phyloP scores from a whole-genome alignment of 1,139 yeast genomes.

The Diutina catenulata region DNA sequence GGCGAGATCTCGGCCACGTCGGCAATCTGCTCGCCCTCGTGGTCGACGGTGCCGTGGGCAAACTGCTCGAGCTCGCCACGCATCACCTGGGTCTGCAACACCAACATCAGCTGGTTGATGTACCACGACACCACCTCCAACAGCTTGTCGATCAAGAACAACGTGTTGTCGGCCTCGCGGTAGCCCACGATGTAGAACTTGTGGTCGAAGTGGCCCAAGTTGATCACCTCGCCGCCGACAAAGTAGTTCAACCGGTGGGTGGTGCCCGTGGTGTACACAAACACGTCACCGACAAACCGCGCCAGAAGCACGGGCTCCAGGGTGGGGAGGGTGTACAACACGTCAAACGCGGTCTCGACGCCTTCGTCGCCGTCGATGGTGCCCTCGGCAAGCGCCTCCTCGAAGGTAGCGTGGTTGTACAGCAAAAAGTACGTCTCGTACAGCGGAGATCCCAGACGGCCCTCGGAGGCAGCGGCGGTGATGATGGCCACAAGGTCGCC shows the following conservation, averaged over 20 bases:
- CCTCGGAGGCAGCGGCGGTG: conserved; percentile 30
- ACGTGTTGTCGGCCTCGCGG: conserved; percentile 77
- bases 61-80: conserved; percentile 72
- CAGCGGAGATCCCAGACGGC: conserved; percentile 11
- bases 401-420: conserved; percentile 57
- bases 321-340: conserved; percentile 61
- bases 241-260: conserved; percentile 85
- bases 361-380: conserved; percentile 73
- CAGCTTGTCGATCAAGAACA: conserved; percentile 85
- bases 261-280: conserved; percentile 69
- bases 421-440: conserved; percentile 75
- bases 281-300: conserved; percentile 95
- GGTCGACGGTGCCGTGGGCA: conserved; percentile 20
- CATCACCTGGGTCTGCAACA: conserved; percentile 88
- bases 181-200: conserved; percentile 83
- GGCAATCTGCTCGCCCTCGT: conserved; percentile 29
- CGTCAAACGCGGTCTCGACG: conserved; percentile 76
- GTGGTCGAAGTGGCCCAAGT: conserved; percentile 87
- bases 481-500: conserved; percentile 80
- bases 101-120: conserved; percentile 75
- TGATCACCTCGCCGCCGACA: conserved; percentile 89
- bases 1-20: conserved; percentile 48
- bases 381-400: conserved; percentile 48
- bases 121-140: conserved; percentile 74
- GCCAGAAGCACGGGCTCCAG: conserved; percentile 76